Conservation (phyloP, 495 filamentous ascomycete genomes). For the Penicillium coffeae region DNA sequence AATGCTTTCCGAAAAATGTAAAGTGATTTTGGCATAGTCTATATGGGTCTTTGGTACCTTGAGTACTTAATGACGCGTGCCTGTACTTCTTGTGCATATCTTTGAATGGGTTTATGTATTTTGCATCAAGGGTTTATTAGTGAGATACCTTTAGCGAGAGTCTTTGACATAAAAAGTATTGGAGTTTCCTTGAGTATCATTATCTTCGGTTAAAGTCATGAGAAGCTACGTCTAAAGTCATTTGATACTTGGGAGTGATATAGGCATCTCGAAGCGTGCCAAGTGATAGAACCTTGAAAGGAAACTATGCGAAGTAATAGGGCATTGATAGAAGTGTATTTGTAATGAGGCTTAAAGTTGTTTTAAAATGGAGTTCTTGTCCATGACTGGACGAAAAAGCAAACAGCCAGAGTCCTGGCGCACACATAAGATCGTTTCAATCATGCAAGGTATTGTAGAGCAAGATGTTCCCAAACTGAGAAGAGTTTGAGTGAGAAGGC, state of each 20-base stretch:
- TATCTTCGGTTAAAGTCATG: no score
- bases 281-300: no score
- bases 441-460: conserved; percentile 5
- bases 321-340: not conserved
- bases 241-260: no score
- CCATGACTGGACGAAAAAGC: not conserved
- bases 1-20: conserved; percentile 53
- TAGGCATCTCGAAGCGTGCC: no score
- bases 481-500: not conserved
- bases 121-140: conserved; percentile 17
- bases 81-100: conserved; percentile 24
- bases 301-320: no score
- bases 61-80: no score
- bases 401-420: conserved; percentile 1
- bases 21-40: no score
- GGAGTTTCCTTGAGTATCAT: not conserved
- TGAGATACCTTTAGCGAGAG: conserved; percentile 4
- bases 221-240: no score
- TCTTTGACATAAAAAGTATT: conserved; percentile 11
- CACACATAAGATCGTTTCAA: conserved; percentile 10
- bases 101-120: conserved; percentile 11
- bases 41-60: not conserved
- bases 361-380: no score
- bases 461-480: not conserved
- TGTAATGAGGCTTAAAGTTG: no score